A percentile compares a stretch with the other conserved stretches of the same genome.
Evolutionary conservation across 306 rosid genomes (phyloP).

Genomic region (Pueraria montana): DNA sequence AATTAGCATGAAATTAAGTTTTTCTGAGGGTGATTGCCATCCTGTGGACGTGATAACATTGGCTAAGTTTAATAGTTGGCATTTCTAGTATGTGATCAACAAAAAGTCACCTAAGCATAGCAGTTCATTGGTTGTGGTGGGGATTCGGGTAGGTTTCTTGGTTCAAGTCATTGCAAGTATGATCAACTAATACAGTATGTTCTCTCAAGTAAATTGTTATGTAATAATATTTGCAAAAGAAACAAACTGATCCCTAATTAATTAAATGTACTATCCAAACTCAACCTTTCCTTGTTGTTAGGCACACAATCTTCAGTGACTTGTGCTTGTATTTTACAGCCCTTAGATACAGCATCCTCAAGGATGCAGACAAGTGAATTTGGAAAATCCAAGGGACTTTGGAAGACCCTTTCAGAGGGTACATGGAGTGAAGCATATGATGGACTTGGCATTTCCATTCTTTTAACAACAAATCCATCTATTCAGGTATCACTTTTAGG

Average conservation of each 20-base stretch:
- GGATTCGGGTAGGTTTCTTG: not conserved
- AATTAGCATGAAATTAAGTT: constrained; percentile 3
- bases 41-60: not conserved
- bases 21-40: constrained; percentile 18
- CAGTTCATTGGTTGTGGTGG: not conserved
- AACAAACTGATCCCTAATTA: not conserved
- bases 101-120: constrained; percentile 5
- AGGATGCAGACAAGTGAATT: constrained; percentile 97
- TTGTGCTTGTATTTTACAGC: constrained; percentile 64
- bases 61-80: constrained; percentile 25
- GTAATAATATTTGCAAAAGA: constrained; percentile 16
- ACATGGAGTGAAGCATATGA: constrained; percentile 89
- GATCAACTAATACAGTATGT: not conserved
- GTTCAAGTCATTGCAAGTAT: constrained; percentile 1
- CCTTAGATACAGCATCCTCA: constrained; percentile 91
- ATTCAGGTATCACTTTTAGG: constrained; percentile 71
- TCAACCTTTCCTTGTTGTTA: constrained; percentile 9
- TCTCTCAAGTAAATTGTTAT: constrained; percentile 9
- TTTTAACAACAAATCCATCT: constrained; percentile 93
- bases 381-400: constrained; percentile 94
- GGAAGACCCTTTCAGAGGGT: constrained; percentile 89
- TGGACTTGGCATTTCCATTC: constrained; percentile 93
- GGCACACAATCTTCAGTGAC: constrained; percentile 22
- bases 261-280: not conserved
- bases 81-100: constrained; percentile 30